Conservation (phyloP, 2,329 filamentous ascomycete genomes). For the Diaporthe vexans region DNA sequence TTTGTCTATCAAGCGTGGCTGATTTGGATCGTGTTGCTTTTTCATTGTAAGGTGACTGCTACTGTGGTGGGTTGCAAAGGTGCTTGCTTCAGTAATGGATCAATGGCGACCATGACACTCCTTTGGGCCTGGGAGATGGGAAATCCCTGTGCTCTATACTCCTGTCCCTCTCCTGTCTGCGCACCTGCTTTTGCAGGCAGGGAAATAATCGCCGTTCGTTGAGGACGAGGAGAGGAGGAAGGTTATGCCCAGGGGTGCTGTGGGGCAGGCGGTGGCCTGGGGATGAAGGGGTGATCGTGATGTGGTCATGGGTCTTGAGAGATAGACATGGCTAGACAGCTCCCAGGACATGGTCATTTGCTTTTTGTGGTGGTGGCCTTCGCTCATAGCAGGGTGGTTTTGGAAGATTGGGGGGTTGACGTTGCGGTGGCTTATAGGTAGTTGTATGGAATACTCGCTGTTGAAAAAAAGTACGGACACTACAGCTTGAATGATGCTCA, state of each 20-base stretch:
- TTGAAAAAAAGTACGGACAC: background rate
- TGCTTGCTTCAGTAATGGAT: conserved; percentile 24
- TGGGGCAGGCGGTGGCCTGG: background rate
- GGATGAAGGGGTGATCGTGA: background rate
- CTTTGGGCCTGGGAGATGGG: conserved; percentile 9
- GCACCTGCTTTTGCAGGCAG: conserved; percentile 17
- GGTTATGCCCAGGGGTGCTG: no score
- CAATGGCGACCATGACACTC: conserved; percentile 33
- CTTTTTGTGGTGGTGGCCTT: conserved; percentile 3
- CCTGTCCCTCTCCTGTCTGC: conserved; percentile 26
- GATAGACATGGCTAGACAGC: conserved; percentile 38
- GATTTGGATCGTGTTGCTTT: conserved; percentile 30
- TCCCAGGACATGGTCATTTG: background rate
- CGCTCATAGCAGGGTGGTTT: conserved; percentile 11
- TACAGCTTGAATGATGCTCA: background rate
- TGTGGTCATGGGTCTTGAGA: conserved; percentile 25
- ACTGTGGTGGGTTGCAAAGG: conserved; percentile 11
- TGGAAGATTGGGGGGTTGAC: background rate
- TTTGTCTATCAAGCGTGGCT: conserved; percentile 33
- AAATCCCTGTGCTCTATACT: background rate
- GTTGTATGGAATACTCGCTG: conserved; percentile 36
- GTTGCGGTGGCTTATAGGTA: conserved; percentile 25
- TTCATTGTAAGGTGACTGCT: conserved; percentile 29
- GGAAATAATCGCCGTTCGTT: background rate
- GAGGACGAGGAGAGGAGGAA: conserved; percentile 3